Base-by-base conservation (phyloP, 257 asterid genomes). In the Paraleonurus japonicus region DNA sequence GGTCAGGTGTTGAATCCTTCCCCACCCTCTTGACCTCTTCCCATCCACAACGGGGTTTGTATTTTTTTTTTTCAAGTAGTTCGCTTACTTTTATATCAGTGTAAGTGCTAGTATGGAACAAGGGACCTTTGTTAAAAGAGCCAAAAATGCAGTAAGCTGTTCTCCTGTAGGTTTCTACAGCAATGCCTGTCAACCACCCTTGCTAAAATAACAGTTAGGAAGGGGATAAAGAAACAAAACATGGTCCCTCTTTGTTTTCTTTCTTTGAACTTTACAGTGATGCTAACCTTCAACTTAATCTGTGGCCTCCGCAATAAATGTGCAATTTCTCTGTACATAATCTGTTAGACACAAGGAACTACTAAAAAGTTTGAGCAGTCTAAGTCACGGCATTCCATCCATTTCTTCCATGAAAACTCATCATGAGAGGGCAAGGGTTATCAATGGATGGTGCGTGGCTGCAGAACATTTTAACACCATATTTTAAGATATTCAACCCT, bases 271-370 rank as follows among this genome's bases (percentile, higher is more conserved):
- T 41, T 66, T 30, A 26, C 11, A 0, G 16, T 20, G 27, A 53
- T 2, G 20, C 47, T 50, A 51, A 19, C 73, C 63, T 19, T 28
- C 33, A 41, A 41, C 48, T 41, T 67, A 5, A 16, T 70, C 9
- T 4, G 23, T 72, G 63, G 15, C 70, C 55, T 32, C 32, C 20
- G 70, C 75, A 33, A 61, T 47, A 61, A 51, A 33, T 5, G 19
- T 28, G 54, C 33, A 50, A 20, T 50, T 19, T 27, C 69, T 61
- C 9, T 2, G 20, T 4, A 65, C 47, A 11, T 6, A 28, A n/a
- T n/a, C n/a, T n/a, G n/a, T n/a, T n/a, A n/a, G n/a, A 72, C 45
- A 70, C 10, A 63, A 62, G 19, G 62, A 51, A 53, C 37, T 62
- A n/a, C 71, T 62, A 11, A 45, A 8, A 23, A 32, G 39, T 47